phyloP scores from a whole-genome alignment of 768 basidiomycete species.

The Boletus vinaceobasis region DNA sequence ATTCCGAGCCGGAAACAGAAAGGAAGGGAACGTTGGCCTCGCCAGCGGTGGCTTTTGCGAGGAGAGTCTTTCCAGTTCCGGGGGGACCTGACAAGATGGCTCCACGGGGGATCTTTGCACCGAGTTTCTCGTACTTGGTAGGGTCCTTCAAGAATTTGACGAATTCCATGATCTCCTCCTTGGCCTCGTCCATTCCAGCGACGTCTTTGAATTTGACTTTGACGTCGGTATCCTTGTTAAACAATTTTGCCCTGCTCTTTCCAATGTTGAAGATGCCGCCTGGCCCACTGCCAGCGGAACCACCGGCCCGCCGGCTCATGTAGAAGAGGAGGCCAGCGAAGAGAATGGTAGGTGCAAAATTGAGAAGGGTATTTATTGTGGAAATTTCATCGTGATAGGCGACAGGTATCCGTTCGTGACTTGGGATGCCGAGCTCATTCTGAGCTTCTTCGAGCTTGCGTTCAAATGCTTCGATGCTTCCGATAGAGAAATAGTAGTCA shows the following conservation, averaged over 20 bases:
- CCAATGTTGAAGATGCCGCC: conserved; percentile 97
- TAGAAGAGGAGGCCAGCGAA: conserved; percentile 88
- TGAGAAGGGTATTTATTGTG: conserved; percentile 72
- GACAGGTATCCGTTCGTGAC: conserved; percentile 91
- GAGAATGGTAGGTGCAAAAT: conserved; percentile 93
- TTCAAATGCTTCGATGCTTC: conserved; percentile 95
- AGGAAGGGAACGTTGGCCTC: conserved; percentile 98
- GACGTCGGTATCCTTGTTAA: conserved; percentile 96
- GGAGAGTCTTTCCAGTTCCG: conserved; percentile 95
- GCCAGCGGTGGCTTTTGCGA: conserved; percentile 98
- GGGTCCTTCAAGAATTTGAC: conserved; percentile 99
- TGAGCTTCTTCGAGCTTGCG: conserved; percentile 94
- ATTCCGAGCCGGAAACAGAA: conserved; percentile 97
- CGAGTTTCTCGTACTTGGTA: conserved; percentile 88
- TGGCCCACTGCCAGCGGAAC: conserved; percentile 56
- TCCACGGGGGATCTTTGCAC: conserved; percentile 96
- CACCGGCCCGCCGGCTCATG: conserved; percentile 70
- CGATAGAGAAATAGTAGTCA: conserved; percentile 94
- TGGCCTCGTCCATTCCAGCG: conserved; percentile 99
- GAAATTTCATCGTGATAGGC: conserved; percentile 96
- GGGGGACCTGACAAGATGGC: conserved; percentile 95
- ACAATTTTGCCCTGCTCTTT: conserved; percentile 90
- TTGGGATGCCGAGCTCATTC: conserved; percentile 86
- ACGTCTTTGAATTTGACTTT: conserved; percentile 94
- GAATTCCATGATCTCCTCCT: conserved; percentile 99